Percentiles rank a stretch among this genome's conserved stretches.
phyloP scores from a whole-genome alignment of 75 land plant species.

The Cupressus sempervirens region DNA sequence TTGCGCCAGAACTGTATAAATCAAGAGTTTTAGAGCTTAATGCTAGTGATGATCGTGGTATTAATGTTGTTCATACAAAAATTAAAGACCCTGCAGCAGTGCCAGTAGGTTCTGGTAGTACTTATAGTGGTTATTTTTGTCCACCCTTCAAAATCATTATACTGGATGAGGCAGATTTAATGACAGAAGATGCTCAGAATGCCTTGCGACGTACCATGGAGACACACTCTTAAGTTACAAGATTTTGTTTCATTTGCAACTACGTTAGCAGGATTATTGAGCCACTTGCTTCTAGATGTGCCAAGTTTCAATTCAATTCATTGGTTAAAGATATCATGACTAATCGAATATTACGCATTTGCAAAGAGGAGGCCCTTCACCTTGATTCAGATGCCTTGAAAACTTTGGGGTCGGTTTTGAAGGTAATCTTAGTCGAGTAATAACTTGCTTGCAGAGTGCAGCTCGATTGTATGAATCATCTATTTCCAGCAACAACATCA shows the following conservation, averaged over 20 bases:
- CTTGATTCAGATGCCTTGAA: conserved; percentile 87
- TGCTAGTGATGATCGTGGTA: conserved; percentile 99
- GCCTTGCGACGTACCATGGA: conserved; percentile 98
- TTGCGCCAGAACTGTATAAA: no score
- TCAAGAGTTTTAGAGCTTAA: conserved; percentile 93
- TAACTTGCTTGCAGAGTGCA: no score
- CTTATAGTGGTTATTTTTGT: conserved; percentile 75
- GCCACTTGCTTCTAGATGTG: conserved; percentile 98
- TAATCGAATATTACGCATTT: conserved; percentile 69
- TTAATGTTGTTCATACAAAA: conserved; percentile 95
- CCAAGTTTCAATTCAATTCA: conserved; percentile 94
- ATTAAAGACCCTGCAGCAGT: conserved; percentile 96
- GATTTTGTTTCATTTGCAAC: conserved; percentile 94
- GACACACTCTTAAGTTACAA: conserved; percentile 91
- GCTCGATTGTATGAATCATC: no score
- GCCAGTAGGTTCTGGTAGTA: conserved; percentile 74
- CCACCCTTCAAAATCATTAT: conserved; percentile 94
- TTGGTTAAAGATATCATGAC: conserved; percentile 78
- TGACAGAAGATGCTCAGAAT: conserved; percentile 99
- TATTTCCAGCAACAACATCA: no score
- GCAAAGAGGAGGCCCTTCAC: conserved; percentile 77
- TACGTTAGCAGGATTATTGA: conserved; percentile 77
- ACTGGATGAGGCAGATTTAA: conserved; percentile 92
- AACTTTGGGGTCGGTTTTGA: no score
- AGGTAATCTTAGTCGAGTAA: no score